Evolutionary conservation across 306 rosid genomes (phyloP).

Genomic region (Cucumis melo): DNA sequence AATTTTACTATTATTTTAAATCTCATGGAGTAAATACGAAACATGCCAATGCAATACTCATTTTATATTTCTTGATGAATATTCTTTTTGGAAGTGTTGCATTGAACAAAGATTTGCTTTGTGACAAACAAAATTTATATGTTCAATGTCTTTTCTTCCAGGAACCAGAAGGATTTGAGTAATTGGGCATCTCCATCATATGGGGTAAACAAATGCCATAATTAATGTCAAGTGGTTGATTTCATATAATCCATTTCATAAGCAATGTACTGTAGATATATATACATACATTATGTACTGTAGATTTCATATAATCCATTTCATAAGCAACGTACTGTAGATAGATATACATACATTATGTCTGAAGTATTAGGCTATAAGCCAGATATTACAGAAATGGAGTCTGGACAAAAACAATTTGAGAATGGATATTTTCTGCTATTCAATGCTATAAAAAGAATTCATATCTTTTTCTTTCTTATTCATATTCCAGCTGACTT

Average conservation of each 20-base stretch:
- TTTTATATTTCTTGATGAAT: not conserved
- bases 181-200: conserved; percentile 16
- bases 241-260: not conserved
- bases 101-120: not conserved
- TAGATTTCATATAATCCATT: too few species aligned
- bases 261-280: too few species aligned
- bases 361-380: too few species aligned
- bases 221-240: not conserved
- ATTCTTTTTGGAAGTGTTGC: not conserved
- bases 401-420: too few species aligned
- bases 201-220: conserved; percentile 9
- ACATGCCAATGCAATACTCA: not conserved
- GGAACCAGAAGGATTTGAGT: conserved; percentile 23
- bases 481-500: too few species aligned
- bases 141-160: conserved; percentile 19
- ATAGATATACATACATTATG: not conserved
- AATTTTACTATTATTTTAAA: not conserved
- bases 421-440: too few species aligned
- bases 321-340: not conserved
- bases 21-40: not conserved
- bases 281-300: too few species aligned
- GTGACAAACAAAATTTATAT: not conserved
- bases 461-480: too few species aligned
- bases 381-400: too few species aligned
- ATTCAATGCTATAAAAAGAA: too few species aligned